phyloP scores from a whole-genome alignment of 768 basidiomycete genomes.

The Lentinula boryana region DNA sequence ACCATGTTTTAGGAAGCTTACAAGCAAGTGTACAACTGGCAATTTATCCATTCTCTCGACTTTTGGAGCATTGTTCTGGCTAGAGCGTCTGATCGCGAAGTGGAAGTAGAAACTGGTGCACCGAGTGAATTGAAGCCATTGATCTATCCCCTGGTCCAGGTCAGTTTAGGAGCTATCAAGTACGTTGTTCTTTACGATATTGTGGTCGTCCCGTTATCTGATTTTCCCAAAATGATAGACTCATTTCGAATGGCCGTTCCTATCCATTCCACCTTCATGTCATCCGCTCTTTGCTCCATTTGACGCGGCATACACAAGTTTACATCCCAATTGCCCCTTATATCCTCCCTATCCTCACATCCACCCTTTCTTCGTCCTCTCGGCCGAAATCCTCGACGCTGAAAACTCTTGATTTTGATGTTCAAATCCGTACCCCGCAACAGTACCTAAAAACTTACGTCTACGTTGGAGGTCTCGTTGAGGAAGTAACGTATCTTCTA shows the following conservation, averaged over 20 bases:
- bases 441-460: constrained; percentile 86
- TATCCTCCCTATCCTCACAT: constrained; percentile 80
- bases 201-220: constrained; percentile 4
- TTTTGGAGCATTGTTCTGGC: constrained; percentile 93
- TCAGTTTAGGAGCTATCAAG: constrained; percentile 90
- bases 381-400: constrained; percentile 82
- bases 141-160: constrained; percentile 93
- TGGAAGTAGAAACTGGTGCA: constrained; percentile 41
- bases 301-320: constrained; percentile 75
- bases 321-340: constrained; percentile 87
- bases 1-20: constrained; percentile 64
- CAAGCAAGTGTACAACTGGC: constrained; percentile 98
- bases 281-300: constrained; percentile 78
- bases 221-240: constrained; percentile 36
- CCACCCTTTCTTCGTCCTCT: constrained; percentile 58
- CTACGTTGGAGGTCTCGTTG: constrained; percentile 75
- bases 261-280: constrained; percentile 95
- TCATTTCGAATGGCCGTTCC: constrained; percentile 86
- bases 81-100: constrained; percentile 64
- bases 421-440: constrained; percentile 79
- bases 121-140: constrained; percentile 83
- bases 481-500: constrained; percentile 75
- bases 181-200: constrained; percentile 31
- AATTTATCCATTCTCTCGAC: constrained; percentile 92
- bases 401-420: constrained; percentile 84